Evolutionary conservation across 169 alveolate genomes (phyloP), one percentile per base, ranked within the genome.

Genomic region (Cryptosporidium felis): DNA sequence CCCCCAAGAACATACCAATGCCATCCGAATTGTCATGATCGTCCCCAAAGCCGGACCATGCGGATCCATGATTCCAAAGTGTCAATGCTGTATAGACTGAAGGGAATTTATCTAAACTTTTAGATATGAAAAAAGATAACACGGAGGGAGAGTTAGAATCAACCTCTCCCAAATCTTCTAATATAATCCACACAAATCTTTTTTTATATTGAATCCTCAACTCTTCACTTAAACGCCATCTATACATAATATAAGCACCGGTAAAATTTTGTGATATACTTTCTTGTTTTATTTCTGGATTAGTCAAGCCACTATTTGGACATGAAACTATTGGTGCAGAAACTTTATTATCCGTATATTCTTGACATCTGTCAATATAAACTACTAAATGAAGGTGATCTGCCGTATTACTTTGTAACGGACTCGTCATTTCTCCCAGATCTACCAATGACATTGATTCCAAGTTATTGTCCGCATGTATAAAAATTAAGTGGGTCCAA

Each of bases 31-130:
- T 90, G 65, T 88, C 82, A 49, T 81, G 90, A 80, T 90, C 93
- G 30, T 88, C 91, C 21, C 93, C 93, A 80, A 90, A 88, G 30
- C 93, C 93, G 16, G 81, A 67, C 93, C 93, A 90, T 30, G 91
- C 93, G 26, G 91, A 82, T 0, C 93, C 93, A 62, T 90, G 93
- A 41, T 90, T 88, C 93, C 93, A 90, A 1, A 90, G 85, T n/a
- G 91, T 79, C 28, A 88, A 44, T 8, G 93, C 93, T 26, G 62
- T 53, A 79, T 90, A 89, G 26, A 63, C 12, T 16, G 93, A 49
- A 5, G 91, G 91, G 44, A 90, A 90, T 26, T 41, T 59, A 28
- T 90, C 81, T 21, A 90, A 30, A 53, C 46, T 26, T 3, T 81
- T 63, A 21, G 91, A 45, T 5, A 90, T 63, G 36, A 82, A 82